Percentiles rank a stretch among this genome's conserved stretches.
Evolutionary conservation across 2,329 filamentous ascomycete species (phyloP).

Genomic region (Colletotrichum sp.): DNA sequence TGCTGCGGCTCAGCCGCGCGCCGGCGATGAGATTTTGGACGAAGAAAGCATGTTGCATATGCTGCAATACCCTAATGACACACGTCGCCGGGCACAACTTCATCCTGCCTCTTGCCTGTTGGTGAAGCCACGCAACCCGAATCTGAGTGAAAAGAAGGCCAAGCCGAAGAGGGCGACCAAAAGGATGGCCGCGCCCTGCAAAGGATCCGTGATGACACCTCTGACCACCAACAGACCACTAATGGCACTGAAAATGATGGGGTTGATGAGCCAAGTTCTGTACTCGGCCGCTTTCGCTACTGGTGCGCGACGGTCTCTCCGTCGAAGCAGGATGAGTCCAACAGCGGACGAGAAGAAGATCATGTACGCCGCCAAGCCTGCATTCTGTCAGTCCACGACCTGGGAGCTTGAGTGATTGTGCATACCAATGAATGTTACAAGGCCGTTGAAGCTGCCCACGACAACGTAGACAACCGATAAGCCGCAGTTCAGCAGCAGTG

Average conservation of each 20-base stretch:
- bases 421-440: constrained; percentile 29
- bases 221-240: constrained; percentile 30
- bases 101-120: neutral
- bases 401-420: too few relatives aligned
- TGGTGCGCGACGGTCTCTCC: constrained; percentile 18
- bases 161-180: constrained; percentile 30
- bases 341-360: constrained; percentile 29
- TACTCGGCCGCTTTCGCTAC: constrained; percentile 20
- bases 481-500: constrained; percentile 26
- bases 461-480: constrained; percentile 29
- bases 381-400: neutral
- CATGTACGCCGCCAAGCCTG: constrained; percentile 28
- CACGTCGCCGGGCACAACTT: neutral
- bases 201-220: constrained; percentile 29
- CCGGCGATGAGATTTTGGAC: neutral
- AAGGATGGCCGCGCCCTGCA: constrained; percentile 31
- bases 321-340: constrained; percentile 29
- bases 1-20: neutral
- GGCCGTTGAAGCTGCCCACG: constrained; percentile 28
- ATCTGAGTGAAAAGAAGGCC: constrained; percentile 26
- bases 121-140: constrained; percentile 25
- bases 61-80: neutral
- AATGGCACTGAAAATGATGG: constrained; percentile 29
- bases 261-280: constrained; percentile 28
- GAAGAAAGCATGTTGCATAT: neutral